Evolutionary conservation across 495 filamentous ascomycete genomes (phyloP).

Genomic region (Talaromyces borbonicus): DNA sequence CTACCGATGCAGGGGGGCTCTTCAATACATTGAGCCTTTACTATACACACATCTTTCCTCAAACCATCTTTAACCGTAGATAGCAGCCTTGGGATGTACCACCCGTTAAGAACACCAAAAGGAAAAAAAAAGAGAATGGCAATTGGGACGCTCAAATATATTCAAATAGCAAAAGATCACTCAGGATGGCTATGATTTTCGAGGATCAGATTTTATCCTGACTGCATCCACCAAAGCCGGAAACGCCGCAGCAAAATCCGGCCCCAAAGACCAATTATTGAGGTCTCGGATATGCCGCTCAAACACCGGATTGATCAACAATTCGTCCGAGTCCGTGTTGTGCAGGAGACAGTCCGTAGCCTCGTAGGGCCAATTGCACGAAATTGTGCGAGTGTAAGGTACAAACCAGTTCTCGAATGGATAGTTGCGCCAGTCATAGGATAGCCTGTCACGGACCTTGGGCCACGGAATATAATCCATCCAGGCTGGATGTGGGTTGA

Average conservation of each 20-base stretch:
- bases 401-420: conserved; percentile 73
- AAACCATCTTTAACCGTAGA: too few relatives aligned
- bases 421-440: conserved; percentile 36
- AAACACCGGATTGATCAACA: conserved; percentile 71
- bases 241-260: conserved; percentile 52
- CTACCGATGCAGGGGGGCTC: background rate
- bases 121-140: too few relatives aligned
- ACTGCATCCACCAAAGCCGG: conserved; percentile 48
- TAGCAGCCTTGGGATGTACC: too few relatives aligned
- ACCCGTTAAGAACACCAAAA: background rate
- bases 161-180: too few relatives aligned
- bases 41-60: background rate
- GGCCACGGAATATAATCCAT: conserved; percentile 71
- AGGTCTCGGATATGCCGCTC: conserved; percentile 59
- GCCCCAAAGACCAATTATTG: conserved; percentile 69
- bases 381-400: conserved; percentile 62
- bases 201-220: conserved; percentile 27
- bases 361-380: conserved; percentile 71
- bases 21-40: background rate
- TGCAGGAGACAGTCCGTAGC: conserved; percentile 48
- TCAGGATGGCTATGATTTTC: background rate
- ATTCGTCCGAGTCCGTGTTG: conserved; percentile 44
- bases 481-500: conserved; percentile 61
- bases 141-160: too few relatives aligned
- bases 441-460: conserved; percentile 55